Conservation (phyloP, 2,329 filamentous ascomycete species). For the Neofusicoccum ribis region DNA sequence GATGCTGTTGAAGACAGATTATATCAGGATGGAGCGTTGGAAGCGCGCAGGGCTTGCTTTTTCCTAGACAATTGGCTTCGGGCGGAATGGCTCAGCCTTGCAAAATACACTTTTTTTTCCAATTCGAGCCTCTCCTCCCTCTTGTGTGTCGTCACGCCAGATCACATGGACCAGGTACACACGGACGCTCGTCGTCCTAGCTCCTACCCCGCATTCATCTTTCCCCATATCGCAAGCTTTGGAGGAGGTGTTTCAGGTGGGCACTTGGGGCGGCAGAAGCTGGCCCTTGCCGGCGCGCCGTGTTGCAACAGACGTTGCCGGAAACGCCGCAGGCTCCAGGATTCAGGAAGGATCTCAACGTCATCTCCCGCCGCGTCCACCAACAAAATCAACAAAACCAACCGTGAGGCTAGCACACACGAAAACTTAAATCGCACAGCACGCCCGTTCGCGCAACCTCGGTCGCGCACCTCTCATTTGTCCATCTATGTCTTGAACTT, state of each 20-base stretch:
- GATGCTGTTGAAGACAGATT: background rate
- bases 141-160: background rate
- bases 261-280: slow-evolving; percentile 7
- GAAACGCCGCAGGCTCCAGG: background rate
- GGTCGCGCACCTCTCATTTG: too few species aligned
- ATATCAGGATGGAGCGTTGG: background rate
- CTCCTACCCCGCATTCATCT: background rate
- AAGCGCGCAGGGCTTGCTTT: background rate
- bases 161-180: background rate
- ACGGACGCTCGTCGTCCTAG: background rate
- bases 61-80: background rate
- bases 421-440: background rate
- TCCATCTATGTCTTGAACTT: too few species aligned
- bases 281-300: slow-evolving; percentile 1
- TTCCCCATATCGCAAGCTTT: background rate
- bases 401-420: background rate
- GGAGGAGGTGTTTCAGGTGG: slow-evolving; percentile 1
- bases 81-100: background rate
- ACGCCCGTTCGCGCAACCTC: too few species aligned
- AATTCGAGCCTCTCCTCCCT: background rate
- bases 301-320: background rate
- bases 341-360: background rate
- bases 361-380: slow-evolving; percentile 1
- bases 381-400: background rate
- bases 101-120: background rate